These are phyloP conservation scores for Striga asiatica DNA, from an alignment of 257 asterid species.

Conservation along the genomic window DNA sequence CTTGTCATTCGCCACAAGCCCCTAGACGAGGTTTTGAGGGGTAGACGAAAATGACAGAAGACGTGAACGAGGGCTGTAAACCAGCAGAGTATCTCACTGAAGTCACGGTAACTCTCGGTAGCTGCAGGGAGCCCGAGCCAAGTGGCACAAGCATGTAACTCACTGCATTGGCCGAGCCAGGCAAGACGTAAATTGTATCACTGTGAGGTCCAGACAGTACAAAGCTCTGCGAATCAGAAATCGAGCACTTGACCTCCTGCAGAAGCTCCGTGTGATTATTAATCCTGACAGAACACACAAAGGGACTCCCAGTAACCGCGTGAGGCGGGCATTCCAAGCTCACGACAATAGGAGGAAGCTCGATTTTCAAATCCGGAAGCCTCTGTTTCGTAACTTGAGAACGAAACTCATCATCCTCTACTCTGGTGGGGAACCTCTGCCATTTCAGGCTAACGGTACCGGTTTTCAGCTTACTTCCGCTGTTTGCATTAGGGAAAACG, in stretches of 20 bases:
- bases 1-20: conserved; percentile 17
- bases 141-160: conserved; percentile 71
- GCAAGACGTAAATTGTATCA: conserved; percentile 62
- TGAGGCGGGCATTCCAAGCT: conserved; percentile 68
- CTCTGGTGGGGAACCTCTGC: conserved; percentile 50
- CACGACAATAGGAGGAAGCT: conserved; percentile 62
- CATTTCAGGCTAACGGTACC: conserved; percentile 70
- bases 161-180: conserved; percentile 47
- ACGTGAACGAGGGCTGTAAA: conserved; percentile 57
- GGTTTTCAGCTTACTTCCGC: conserved; percentile 26
- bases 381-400: conserved; percentile 58
- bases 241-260: conserved; percentile 79
- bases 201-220: conserved; percentile 77
- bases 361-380: conserved; percentile 70
- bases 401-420: conserved; percentile 14
- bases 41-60: conserved; percentile 63
- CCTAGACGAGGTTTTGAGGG: conserved; percentile 61
- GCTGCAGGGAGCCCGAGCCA: conserved; percentile 70
- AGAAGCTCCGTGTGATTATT: conserved; percentile 56
- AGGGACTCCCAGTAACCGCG: conserved; percentile 73
- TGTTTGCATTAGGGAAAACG: conserved; percentile 44
- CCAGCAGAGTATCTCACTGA: conserved; percentile 67
- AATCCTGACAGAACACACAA: conserved; percentile 43
- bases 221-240: conserved; percentile 78
- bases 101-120: conserved; percentile 60